Conservation (phyloP, 306 rosid species). For the Fagus sylvatica region DNA sequence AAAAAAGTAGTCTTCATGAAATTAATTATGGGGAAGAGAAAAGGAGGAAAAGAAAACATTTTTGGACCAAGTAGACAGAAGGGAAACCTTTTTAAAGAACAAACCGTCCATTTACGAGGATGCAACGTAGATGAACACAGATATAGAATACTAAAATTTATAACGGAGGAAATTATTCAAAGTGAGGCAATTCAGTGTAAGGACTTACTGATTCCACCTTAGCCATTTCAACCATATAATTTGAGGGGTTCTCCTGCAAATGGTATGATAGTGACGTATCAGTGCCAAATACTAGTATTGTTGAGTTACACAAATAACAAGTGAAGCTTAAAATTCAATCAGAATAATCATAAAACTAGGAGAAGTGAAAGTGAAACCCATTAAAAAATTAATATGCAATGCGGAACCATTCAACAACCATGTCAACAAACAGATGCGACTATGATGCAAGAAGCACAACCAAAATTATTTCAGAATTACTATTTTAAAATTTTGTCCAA, state of each 20-base stretch:
- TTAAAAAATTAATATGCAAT: neutral
- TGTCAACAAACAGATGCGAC: slow-evolving; percentile 4
- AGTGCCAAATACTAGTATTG: slow-evolving; percentile 18
- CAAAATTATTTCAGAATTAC: no score
- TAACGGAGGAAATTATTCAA: slow-evolving; percentile 16
- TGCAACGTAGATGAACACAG: neutral
- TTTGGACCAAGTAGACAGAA: neutral
- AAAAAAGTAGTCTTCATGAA: no score
- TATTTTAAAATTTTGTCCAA: no score
- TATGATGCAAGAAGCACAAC: neutral
- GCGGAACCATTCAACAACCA: slow-evolving; percentile 1
- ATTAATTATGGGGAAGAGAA: no score
- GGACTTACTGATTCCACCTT: slow-evolving; percentile 69
- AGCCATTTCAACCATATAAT: slow-evolving; percentile 85
- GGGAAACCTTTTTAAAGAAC: neutral
- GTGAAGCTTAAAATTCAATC: slow-evolving; percentile 14
- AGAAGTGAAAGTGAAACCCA: slow-evolving; percentile 1
- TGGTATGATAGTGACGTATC: slow-evolving; percentile 24
- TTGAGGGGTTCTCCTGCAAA: slow-evolving; percentile 74
- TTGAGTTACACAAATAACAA: slow-evolving; percentile 11
- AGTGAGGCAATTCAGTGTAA: slow-evolving; percentile 16
- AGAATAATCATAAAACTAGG: neutral
- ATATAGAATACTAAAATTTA: neutral
- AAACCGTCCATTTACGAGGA: neutral
- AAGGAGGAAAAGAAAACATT: no score